Evolutionary conservation across 106 monocot species (phyloP), one percentile per base, ranked within the genome.

Genomic region (Amphibolis antarctica): DNA sequence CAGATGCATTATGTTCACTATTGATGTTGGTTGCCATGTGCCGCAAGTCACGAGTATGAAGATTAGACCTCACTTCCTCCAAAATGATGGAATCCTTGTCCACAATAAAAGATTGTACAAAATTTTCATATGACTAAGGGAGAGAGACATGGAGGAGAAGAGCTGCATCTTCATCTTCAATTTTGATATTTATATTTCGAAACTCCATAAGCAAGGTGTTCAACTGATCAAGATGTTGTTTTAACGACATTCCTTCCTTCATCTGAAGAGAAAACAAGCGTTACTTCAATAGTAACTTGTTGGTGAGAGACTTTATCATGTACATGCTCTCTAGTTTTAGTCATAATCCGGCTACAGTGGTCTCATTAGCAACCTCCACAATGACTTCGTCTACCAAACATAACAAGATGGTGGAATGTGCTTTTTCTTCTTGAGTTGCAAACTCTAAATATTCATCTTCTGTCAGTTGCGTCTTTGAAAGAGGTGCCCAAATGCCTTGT

Each of bases 131-230:
- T 7, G 7, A 36, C 36, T 36, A 7, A 36, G 36, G 36, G 36
- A 36, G 36, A 36, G 36, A 36, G 36, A 36, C 36, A 36, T n/a
- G n/a, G n/a, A 36, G 36, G 36, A 58, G 17, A 5, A 58, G 26
- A 14, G 29, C 29, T 26, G 9, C 27, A 58, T 58, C 58, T 21
- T 58, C 26, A 58, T 58, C 58, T 26, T 58, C 58, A 4, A 58
- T 17, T 6, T 10, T 27, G 0, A 58, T 27, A 11, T 58, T 12
- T 1, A 20, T 30, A 12, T 55, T 29, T 46, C 25, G 14, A 28
- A 36, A 7, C 36, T 36, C 36, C 36, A 36, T 36, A 36, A 36
- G 36, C 36, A 36, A 36, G 36, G 36, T 36, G 7, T 36, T 36
- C 36, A 36, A 36, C 36, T 36, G 36, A 36, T 36, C 36, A 36